Evolutionary conservation across 164 flowering plant genomes (phyloP).

Genomic region (Sextonia rubra): DNA sequence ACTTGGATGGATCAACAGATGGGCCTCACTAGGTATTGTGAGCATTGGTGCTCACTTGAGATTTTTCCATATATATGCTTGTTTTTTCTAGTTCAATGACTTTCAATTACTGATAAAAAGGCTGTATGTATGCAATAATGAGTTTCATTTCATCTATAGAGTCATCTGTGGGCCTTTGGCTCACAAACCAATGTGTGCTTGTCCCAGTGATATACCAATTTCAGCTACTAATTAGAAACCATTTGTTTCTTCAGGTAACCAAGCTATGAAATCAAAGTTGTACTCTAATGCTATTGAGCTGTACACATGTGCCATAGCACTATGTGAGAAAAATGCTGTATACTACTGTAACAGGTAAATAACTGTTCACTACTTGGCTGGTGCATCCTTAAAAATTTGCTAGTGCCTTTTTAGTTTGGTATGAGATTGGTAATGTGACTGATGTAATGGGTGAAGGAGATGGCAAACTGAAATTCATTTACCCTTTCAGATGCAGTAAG

Average conservation of each 20-base stretch:
- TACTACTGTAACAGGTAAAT: constrained; percentile 90
- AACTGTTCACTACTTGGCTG: neutral
- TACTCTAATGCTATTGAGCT: constrained; percentile 78
- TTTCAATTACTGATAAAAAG: too few relatives aligned
- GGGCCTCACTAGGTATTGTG: too few relatives aligned
- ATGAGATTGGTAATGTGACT: neutral
- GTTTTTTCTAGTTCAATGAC: too few relatives aligned
- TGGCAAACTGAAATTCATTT: neutral
- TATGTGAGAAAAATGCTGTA: constrained; percentile 71
- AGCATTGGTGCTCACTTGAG: too few relatives aligned
- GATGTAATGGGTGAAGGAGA: neutral
- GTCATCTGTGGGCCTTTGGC: too few relatives aligned
- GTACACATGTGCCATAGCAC: constrained; percentile 75
- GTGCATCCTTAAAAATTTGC: neutral
- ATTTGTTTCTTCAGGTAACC: constrained; percentile 56
- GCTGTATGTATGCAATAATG: too few relatives aligned
- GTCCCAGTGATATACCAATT: neutral
- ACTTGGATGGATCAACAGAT: too few relatives aligned
- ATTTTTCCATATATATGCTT: too few relatives aligned
- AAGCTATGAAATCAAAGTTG: constrained; percentile 64
- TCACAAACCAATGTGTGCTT: too few relatives aligned
- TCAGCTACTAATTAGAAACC: neutral
- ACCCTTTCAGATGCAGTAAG: neutral
- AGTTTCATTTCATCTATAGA: too few relatives aligned
- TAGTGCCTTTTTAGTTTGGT: neutral